Evolutionary conservation across 805 yeast species (phyloP), one percentile per base, ranked within the genome.

Genomic region (Huiozyma sinensis): DNA sequence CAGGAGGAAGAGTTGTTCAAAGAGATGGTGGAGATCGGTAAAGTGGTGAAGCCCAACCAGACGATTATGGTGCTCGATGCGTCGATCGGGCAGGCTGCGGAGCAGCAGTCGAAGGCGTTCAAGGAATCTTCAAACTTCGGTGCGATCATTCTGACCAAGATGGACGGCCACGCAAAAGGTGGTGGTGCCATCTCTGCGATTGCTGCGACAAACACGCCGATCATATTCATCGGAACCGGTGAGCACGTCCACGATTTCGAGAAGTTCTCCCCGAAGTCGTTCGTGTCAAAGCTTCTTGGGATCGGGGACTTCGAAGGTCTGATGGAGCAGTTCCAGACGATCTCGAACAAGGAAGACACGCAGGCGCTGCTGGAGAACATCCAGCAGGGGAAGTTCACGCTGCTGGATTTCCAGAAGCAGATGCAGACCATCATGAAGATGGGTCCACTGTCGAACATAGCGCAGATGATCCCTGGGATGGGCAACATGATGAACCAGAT

Each of bases 181-280:
- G 98, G 98, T 68, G 98, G 98, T 71, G 98, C 98, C 30, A 89
- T 90, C 44, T 87, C 96, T 35, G 98, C 98, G 0, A 97, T 90
- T 44, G 98, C 98, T 2, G 92, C 96, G 2, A 90, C 97, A 2
- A 74, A 84, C 44, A 92, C 97, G 0, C 98, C 98, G 6, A 83
- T 90, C 53, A 85, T 84, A 7, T 90, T 90, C 59, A 92, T 90
- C 47, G 98, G 98, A 76, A 90, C 97, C 3, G 98, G 98, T 60
- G 98, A 90, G 64, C 98, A 92, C 59, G 83, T 89, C 33, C 84
- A 83, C 44, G 97, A 90, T 61, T 74, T 90, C 47, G 98, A 92
- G 64, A 77, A 83, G 40, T 90, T 90, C 62, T 81, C 92, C 27
- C 96, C 97, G 28, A 76, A 79, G 50, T 80, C 88, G 46, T 90